Percentiles rank a stretch among this genome's conserved stretches.
Conservation (phyloP, 2,329 filamentous ascomycete species). For the Microdochium trichocladiopsis region DNA sequence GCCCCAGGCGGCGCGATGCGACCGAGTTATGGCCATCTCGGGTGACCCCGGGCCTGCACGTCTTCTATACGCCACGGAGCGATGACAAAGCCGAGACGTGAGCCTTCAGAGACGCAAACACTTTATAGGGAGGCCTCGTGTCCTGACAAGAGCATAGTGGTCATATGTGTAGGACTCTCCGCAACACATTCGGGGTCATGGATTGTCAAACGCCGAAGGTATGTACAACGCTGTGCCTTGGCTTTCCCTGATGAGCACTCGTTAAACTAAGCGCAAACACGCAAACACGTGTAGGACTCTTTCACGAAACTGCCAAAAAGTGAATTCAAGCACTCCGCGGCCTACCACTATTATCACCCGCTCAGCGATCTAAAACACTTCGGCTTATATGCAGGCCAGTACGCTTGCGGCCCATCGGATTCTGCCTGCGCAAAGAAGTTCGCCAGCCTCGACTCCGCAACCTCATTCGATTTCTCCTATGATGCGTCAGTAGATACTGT, state of each 20-base stretch:
- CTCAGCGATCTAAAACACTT: constrained; percentile 52
- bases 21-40: constrained; percentile 68
- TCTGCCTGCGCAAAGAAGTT: constrained; percentile 15
- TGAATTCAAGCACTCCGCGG: constrained; percentile 54
- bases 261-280: constrained; percentile 38
- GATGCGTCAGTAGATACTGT: constrained; percentile 59
- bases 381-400: constrained; percentile 36
- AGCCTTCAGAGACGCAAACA: neutral
- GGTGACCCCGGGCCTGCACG: constrained; percentile 73
- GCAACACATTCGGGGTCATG: constrained; percentile 21
- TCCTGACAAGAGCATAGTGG: neutral
- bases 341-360: constrained; percentile 64
- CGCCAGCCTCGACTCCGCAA: constrained; percentile 28
- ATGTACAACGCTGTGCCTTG: too few species aligned
- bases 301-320: constrained; percentile 52
- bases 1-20: constrained; percentile 46
- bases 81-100: constrained; percentile 15
- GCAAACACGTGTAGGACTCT: constrained; percentile 39
- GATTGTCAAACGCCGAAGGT: constrained; percentile 15
- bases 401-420: constrained; percentile 25
- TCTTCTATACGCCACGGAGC: constrained; percentile 61
- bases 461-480: constrained; percentile 64
- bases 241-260: neutral
- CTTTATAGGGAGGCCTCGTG: neutral
- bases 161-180: constrained; percentile 23